Conservation (phyloP, 2,329 filamentous ascomycete species). For the Dactylella cylindrospora region DNA sequence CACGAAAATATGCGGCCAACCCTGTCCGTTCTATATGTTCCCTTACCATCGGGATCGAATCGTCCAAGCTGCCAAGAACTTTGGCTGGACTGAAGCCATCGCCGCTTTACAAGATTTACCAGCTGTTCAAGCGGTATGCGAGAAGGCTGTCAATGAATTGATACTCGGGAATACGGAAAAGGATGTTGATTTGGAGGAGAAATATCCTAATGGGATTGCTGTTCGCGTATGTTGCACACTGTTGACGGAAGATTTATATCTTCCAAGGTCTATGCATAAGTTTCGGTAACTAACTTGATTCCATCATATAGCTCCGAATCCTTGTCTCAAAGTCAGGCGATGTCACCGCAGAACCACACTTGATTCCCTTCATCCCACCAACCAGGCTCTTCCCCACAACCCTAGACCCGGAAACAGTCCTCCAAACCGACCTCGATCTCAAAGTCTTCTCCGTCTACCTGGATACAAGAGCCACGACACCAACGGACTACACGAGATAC, state of each 20-base stretch:
- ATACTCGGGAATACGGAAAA: neutral
- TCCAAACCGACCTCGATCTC: neutral
- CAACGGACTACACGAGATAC: conserved; percentile 70
- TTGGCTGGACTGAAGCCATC: conserved; percentile 59
- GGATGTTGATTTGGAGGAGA: too few species aligned
- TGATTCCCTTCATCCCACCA: conserved; percentile 17
- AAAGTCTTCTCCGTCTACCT: conserved; percentile 57
- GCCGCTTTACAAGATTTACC: conserved; percentile 56
- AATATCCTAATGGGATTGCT: too few species aligned
- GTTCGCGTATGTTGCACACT: conserved; percentile 6
- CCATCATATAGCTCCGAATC: conserved; percentile 44
- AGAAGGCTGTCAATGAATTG: conserved; percentile 7
- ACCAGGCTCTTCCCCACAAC: conserved; percentile 24
- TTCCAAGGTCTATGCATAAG: neutral
- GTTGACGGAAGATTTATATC: too few species aligned
- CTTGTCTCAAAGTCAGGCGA: conserved; percentile 33
- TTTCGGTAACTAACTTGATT: neutral
- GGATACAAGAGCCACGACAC: conserved; percentile 58
- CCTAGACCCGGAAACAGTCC: conserved; percentile 1
- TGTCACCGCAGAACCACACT: conserved; percentile 28
- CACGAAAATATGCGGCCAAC: conserved; percentile 47
- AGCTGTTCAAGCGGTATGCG: conserved; percentile 2
- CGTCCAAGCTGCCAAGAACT: conserved; percentile 63
- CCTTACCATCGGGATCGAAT: conserved; percentile 76
- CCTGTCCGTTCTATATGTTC: conserved; percentile 75